Percentiles rank a stretch among this genome's conserved stretches.
phyloP scores from a whole-genome alignment of 495 filamentous ascomycete genomes.

The Aspergillus cristatus region DNA sequence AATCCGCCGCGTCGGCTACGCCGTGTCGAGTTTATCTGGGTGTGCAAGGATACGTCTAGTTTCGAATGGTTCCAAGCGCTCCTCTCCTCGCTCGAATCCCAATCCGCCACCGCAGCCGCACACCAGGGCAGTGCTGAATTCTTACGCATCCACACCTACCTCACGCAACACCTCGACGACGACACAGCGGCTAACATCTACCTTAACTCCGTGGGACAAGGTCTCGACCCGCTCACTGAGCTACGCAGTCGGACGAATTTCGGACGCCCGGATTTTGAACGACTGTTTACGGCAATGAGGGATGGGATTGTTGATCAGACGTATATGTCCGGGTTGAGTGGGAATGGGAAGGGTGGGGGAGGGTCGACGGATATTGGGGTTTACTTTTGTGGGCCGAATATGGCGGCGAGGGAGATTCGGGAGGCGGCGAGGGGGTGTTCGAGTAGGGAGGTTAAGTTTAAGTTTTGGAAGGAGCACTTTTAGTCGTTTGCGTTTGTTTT shows the following conservation, averaged over 20 bases:
- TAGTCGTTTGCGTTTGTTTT: slow-evolving; percentile 8
- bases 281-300: slow-evolving; percentile 76
- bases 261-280: slow-evolving; percentile 81
- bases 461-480: slow-evolving; percentile 98
- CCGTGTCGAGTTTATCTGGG: slow-evolving; percentile 98
- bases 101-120: slow-evolving; percentile 59
- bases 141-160: slow-evolving; percentile 95
- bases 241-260: slow-evolving; percentile 87
- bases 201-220: slow-evolving; percentile 82
- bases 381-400: slow-evolving; percentile 89
- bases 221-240: slow-evolving; percentile 85
- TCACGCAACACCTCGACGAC: slow-evolving; percentile 84
- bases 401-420: slow-evolving; percentile 75
- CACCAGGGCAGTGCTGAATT: slow-evolving; percentile 70
- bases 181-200: slow-evolving; percentile 96
- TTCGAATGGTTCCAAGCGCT: slow-evolving; percentile 99
- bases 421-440: slow-evolving; percentile 64
- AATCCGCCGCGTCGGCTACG: slow-evolving; percentile 81
- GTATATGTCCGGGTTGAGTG: slow-evolving; percentile 68
- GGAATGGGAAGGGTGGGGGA: too few species aligned
- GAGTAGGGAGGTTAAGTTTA: slow-evolving; percentile 74
- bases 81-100: slow-evolving; percentile 81
- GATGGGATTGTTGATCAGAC: slow-evolving; percentile 76
- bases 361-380: slow-evolving; percentile 84
- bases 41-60: slow-evolving; percentile 89